Conservation (phyloP, 2,329 filamentous ascomycete species). For the Colletotrichum cuscutae region DNA sequence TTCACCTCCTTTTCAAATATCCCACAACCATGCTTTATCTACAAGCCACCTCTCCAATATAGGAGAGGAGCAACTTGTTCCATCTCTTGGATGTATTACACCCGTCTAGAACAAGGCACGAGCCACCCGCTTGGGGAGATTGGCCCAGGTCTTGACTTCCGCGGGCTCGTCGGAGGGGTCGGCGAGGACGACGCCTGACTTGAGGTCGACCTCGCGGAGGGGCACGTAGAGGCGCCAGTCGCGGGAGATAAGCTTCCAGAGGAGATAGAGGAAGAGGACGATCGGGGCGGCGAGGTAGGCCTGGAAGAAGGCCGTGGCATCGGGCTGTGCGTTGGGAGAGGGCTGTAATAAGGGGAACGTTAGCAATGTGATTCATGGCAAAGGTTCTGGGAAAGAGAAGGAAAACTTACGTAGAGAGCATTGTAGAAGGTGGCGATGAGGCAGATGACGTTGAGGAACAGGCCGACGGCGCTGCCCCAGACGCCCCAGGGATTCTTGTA, state of each 20-base stretch:
- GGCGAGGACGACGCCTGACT: conserved; percentile 65
- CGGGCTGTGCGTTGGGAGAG: conserved; percentile 42
- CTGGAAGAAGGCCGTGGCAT: conserved; percentile 66
- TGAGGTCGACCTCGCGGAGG: conserved; percentile 69
- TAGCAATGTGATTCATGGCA: neutral
- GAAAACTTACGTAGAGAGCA: conserved; percentile 62
- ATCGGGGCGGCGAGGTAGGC: conserved; percentile 67
- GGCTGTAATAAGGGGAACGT: conserved; percentile 42
- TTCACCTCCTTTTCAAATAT: neutral
- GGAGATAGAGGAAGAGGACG: conserved; percentile 68
- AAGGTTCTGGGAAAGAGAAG: neutral
- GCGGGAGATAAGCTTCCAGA: conserved; percentile 69
- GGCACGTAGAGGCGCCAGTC: conserved; percentile 68
- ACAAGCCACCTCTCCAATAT: neutral
- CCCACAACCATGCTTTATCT: neutral
- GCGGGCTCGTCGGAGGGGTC: conserved; percentile 57
- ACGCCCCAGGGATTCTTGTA: conserved; percentile 64
- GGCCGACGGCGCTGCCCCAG: conserved; percentile 75
- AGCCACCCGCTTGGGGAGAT: conserved; percentile 47
- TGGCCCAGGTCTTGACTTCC: conserved; percentile 46
- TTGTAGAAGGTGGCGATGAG: conserved; percentile 79
- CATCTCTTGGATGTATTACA: neutral
- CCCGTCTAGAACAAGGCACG: conserved; percentile 46
- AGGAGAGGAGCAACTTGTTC: neutral
- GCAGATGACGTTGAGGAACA: conserved; percentile 73